Evolutionary conservation across 352 stramenopile species (phyloP).

Genomic region (Phytopythium litorale): DNA sequence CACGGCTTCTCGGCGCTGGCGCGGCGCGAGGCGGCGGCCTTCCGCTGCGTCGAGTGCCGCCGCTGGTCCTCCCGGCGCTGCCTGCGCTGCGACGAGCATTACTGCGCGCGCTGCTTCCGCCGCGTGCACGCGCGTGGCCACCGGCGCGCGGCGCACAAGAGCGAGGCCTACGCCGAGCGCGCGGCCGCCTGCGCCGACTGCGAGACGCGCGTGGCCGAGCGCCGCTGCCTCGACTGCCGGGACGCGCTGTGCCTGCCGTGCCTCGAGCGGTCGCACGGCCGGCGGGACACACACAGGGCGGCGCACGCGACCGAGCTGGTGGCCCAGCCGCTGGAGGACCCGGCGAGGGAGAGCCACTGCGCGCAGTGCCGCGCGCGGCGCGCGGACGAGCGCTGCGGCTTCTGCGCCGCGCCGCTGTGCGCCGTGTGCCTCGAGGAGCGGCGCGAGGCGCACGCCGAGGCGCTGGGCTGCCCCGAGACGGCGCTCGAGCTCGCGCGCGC

Average conservation of each 20-base stretch:
- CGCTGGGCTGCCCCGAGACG: slow-evolving; percentile 46
- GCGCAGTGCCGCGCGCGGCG: slow-evolving; percentile 51
- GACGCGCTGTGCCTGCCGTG: slow-evolving; percentile 71
- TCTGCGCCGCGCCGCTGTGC: slow-evolving; percentile 55
- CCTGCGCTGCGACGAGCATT: slow-evolving; percentile 73
- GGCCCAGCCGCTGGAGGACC: slow-evolving; percentile 33
- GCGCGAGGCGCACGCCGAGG: slow-evolving; percentile 4
- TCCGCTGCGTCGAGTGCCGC: slow-evolving; percentile 75
- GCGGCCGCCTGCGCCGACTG: slow-evolving; percentile 71
- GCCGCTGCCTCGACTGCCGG: slow-evolving; percentile 57
- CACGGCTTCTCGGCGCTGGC: slow-evolving; percentile 64
- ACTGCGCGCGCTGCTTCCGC: slow-evolving; percentile 73
- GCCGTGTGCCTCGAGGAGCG: slow-evolving; percentile 41
- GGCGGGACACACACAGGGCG: slow-evolving; percentile 8
- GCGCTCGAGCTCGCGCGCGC: slow-evolving; percentile 44
- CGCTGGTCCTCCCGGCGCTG: slow-evolving; percentile 57
- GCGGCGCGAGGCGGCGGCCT: slow-evolving; percentile 16
- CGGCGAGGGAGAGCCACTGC: slow-evolving; percentile 40
- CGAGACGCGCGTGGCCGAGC: slow-evolving; percentile 57
- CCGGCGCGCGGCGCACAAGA: slow-evolving; percentile 42
- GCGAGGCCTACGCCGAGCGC: slow-evolving; percentile 55
- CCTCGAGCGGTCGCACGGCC: slow-evolving; percentile 49
- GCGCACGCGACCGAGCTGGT: slow-evolving; percentile 46
- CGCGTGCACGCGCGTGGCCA: slow-evolving; percentile 63
- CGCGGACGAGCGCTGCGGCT: slow-evolving; percentile 48